Evolutionary conservation across 2,329 filamentous ascomycete species (phyloP), one percentile per base, ranked within the genome.

Genomic region (Myrmaecium sp.): DNA sequence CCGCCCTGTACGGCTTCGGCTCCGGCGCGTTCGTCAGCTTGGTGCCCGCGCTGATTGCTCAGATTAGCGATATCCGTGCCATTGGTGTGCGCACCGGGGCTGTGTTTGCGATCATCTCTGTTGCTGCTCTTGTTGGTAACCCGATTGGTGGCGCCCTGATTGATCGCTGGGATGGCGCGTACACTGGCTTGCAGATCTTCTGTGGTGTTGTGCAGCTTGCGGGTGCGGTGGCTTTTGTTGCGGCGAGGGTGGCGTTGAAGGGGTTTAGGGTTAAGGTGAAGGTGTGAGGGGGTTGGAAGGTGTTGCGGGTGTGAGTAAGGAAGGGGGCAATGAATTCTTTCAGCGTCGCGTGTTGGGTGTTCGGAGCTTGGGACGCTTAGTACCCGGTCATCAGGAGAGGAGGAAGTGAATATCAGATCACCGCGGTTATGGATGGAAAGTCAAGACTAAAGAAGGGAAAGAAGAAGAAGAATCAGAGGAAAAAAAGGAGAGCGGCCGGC

Each of bases 61-160:
- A 82, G 40, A 75, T 82, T 33, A 72, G 67, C 2, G 72, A 78
- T 23, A 64, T 80, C 19, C 58, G 66, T 12, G 62, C 79, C 44
- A 72, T 83, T 17, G 79, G 78, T 9, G 64, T 73, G 2, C 60
- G 77, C 5, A 70, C 64, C 2, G 79, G 79, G 1, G 62, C 65
- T 0, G 59, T 69, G 14, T 78, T 76, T 42, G 62, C 67, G 10
- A 45, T 72, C 24, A 58, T 71, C 30, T 62, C 68, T 1, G 52
- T 82, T 17, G 74, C 70, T 4, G 72, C 69, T 2, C 51, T 84
- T 26, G 69, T 69, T 0, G 72, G 74, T 1, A 69, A 62, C 23
- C 76, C 76, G 1, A 74, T 81, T 37, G 74, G 62, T 2, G 74
- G 74, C 5, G 41, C 43, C 3, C 35, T 52, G 4, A 42, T 49